Conservation (phyloP, 768 basidiomycete species). For the Boletus sp. region DNA sequence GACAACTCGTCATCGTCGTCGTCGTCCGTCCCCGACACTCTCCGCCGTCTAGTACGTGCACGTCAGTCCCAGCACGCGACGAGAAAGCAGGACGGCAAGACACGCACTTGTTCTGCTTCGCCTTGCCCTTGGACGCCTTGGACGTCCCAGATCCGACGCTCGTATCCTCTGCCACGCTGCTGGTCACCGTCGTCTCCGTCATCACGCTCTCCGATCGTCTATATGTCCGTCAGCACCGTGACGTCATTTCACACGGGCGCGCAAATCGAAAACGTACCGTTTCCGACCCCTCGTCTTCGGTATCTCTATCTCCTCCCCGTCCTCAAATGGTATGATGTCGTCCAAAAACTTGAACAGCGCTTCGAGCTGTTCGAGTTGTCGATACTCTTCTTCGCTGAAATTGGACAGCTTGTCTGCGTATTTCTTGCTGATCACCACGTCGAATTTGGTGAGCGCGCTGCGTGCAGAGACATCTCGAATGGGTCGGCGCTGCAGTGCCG, state of each 20-base stretch:
- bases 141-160: conserved; percentile 35
- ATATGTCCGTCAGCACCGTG: background rate
- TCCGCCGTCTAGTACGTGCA: conserved; percentile 45
- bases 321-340: conserved; percentile 66
- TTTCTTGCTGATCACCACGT: conserved; percentile 62
- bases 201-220: conserved; percentile 62
- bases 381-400: conserved; percentile 70
- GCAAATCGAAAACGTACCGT: conserved; percentile 41
- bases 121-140: background rate
- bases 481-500: conserved; percentile 49
- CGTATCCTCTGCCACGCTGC: conserved; percentile 38
- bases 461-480: conserved; percentile 55
- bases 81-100: background rate
- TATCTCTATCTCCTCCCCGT: conserved; percentile 47
- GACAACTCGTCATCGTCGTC: conserved; percentile 42
- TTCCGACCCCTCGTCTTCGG: conserved; percentile 44
- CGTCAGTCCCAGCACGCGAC: background rate
- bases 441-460: conserved; percentile 74
- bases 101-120: conserved; percentile 42
- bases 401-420: conserved; percentile 68
- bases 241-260: background rate
- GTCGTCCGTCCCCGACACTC: conserved; percentile 53
- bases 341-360: conserved; percentile 71
- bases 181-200: conserved; percentile 39
- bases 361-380: conserved; percentile 55